A percentile compares a stretch with the other conserved stretches of the same genome.
phyloP scores from a whole-genome alignment of 768 basidiomycete genomes.

The Nidularia pulvinata region DNA sequence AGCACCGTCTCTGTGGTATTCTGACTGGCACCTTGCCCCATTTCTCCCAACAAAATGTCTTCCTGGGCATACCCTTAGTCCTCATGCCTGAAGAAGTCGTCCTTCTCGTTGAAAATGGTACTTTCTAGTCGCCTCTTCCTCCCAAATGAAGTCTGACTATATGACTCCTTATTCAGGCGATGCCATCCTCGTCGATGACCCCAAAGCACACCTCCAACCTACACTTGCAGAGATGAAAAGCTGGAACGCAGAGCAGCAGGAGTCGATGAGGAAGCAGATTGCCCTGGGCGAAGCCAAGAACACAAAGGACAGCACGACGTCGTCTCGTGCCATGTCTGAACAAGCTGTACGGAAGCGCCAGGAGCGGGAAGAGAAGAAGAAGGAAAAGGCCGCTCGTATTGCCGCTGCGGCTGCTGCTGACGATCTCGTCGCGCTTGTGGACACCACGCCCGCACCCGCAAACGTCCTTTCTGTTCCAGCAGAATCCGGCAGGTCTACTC shows the following conservation, averaged over 20 bases:
- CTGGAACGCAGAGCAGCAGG: constrained; percentile 54
- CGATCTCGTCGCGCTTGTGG: neutral
- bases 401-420: constrained; percentile 9
- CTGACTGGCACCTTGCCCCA: constrained; percentile 92
- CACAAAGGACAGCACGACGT: constrained; percentile 37
- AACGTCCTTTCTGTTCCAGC: too few relatives aligned
- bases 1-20: constrained; percentile 83
- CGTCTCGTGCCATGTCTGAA: constrained; percentile 48
- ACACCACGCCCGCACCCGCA: too few relatives aligned
- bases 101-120: constrained; percentile 82
- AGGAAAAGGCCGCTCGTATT: constrained; percentile 15
- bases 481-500: constrained; percentile 1
- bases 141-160: neutral
- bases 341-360: constrained; percentile 72
- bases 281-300: constrained; percentile 46
- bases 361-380: constrained; percentile 55
- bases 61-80: constrained; percentile 89
- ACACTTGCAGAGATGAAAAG: constrained; percentile 39
- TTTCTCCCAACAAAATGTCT: constrained; percentile 94
- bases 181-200: constrained; percentile 79
- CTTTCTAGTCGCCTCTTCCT: constrained; percentile 10
- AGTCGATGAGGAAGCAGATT: constrained; percentile 46
- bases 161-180: constrained; percentile 46
- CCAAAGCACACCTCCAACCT: constrained; percentile 52
- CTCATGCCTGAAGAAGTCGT: constrained; percentile 93